Base-by-base conservation (phyloP, 768 basidiomycete species). In the Hortiboletus flavorubellus region DNA sequence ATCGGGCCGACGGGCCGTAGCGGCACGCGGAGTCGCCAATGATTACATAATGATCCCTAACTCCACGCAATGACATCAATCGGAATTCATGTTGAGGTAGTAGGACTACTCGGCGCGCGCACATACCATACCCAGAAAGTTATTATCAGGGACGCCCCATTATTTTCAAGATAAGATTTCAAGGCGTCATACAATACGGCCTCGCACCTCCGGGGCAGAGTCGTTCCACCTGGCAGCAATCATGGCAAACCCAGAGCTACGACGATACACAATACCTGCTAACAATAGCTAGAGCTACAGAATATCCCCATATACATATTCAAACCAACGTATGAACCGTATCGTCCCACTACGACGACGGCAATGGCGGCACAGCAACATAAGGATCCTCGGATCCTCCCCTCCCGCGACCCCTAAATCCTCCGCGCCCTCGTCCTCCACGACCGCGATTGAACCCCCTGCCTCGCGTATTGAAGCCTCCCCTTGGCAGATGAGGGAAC, bases 321-420 rank as follows among this genome's bases (percentile, higher is more conserved):
- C 23, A 15, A 26, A 30, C 16, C 33, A 29, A 10, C 14, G 35
- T 14, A 39, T 16, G 11, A 47, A 35, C 12, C 14, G 14, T 35
- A 35, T 14, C 26, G 34, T 9, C 38, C n/a, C 38, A 38, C 45
- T 53, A 68, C 8, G 47, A 63, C 29, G 37, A 51, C 40, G 39
- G 12, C 44, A 59, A 14, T 4, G 60, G 51, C 12, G 50, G 34
- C 10, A 56, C 35, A 29, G 26, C 2, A 38, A 12, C 23, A 42
- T 49, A 40, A 12, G 47, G 16, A 4, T 45, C 57, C 14, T 64
- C 68, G 16, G 48, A 10, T 0, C 51, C 62, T 29, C 64, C 71
- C 38, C 73, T 62, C 31, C 68, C 75, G 4, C 74, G 59, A 35
- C 71, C 75, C 42, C 75, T 61, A 39, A 50, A 60, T 39, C 68